Base-by-base conservation (phyloP, 2,329 filamentous ascomycete species). In the Sporothrix protearum region DNA sequence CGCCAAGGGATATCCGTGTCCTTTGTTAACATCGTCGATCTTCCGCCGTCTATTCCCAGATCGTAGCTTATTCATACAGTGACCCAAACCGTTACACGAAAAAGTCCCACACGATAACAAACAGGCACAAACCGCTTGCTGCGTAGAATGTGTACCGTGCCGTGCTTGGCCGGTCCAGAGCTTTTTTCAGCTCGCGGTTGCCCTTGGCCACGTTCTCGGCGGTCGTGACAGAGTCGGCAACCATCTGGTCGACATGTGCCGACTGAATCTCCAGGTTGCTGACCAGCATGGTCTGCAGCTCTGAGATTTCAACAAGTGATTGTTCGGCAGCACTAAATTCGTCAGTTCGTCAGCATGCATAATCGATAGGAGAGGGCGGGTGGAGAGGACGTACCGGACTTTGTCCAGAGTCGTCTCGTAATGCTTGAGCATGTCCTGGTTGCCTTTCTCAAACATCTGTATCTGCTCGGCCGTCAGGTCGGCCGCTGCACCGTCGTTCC, bases 381-480 rank as follows among this genome's bases (percentile, higher is more conserved):
- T 28, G 22, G n/a, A n/a, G n/a, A n/a, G n/a, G n/a, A 86, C 92
- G 70, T 87, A 96, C 92, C 91, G 92, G 75, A 98, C 93, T 86
- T 98, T 96, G 80, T 94, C 91, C 79, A 98, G 83, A n/a, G 92
- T 94, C 81, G 92, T 93, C 80, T 97, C 93, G 80, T 96, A 97
- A 81, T 97, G 92, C 80, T 92, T 92, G 76, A 98, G 85, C 90
- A 99, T 94, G 74, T 93, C 90, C 80, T 94, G 90, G 78, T 98
- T 97, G 78, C 96, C 94, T 81, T 93, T 88, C 76, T 95, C 94
- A 82, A 99, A 98, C 78, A 97, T 87, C 80, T 97, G 95, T 69
- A 96, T 83, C 80, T 98, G 95, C 78, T 97, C 94, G 28, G 89
- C 85, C 22, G 91, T 93, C 73, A 97, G 83, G 74, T 89, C 87